A percentile compares a stretch with the other conserved stretches of the same genome.
Evolutionary conservation across 345 rosid genomes (phyloP).

Genomic region (Murraya paniculata): DNA sequence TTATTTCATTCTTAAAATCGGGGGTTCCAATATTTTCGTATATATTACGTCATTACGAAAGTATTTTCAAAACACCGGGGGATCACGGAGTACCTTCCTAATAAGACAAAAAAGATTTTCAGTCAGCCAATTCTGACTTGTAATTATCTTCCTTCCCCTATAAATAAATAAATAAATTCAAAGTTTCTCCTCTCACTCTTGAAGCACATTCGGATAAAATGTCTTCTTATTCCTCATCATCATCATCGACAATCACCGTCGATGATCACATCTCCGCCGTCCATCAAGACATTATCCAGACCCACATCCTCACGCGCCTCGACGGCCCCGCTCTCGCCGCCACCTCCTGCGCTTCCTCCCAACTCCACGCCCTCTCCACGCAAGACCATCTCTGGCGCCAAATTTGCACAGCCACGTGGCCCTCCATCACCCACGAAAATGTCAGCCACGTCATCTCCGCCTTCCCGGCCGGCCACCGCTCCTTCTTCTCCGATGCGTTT

Average conservation of each 20-base stretch:
- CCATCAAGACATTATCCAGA: constrained; percentile 51
- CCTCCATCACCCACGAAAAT: constrained; percentile 45
- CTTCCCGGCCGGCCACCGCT: constrained; percentile 54
- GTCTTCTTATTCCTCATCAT: background rate
- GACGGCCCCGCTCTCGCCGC: constrained; percentile 69
- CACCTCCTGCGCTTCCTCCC: constrained; percentile 44
- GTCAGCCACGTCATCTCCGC: constrained; percentile 38
- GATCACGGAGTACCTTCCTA: too few relatives aligned
- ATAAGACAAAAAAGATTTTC: too few relatives aligned
- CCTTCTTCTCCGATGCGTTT: constrained; percentile 64
- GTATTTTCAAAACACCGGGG: too few relatives aligned
- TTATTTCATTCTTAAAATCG: too few relatives aligned
- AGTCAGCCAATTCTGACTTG: too few relatives aligned
- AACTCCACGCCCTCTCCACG: constrained; percentile 42
- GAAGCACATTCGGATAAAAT: background rate
- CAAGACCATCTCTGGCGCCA: constrained; percentile 51
- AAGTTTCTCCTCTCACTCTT: too few relatives aligned
- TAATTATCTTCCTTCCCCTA: too few relatives aligned
- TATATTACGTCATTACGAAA: too few relatives aligned
- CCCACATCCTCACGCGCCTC: constrained; percentile 63
- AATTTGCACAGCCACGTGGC: constrained; percentile 55
- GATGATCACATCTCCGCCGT: constrained; percentile 33
- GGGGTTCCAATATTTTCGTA: too few relatives aligned
- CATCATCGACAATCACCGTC: background rate
- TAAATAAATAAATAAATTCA: too few relatives aligned